Evolutionary conservation across 192 early-diverging fungal genomes (phyloP), one percentile per base, ranked within the genome.

Genomic region (Helicostylum pulchrum): DNA sequence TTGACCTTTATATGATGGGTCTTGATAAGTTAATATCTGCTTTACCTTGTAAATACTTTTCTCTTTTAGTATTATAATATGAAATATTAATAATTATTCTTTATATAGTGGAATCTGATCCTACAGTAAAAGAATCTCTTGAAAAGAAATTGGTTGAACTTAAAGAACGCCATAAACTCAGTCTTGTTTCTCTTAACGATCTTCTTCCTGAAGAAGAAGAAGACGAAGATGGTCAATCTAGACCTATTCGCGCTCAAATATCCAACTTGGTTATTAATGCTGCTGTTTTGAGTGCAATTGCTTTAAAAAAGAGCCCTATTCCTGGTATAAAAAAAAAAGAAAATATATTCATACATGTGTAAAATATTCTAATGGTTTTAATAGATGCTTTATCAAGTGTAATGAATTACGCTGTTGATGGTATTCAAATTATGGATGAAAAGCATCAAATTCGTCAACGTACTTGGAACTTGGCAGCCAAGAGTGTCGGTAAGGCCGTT

Each of bases 291-390:
- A 67, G 65, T 32, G 78, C 78, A 1, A 73, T 80, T 58, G 76
- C 76, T 3, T 65, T 82, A 19, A 82, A 82, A 66, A 79, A 82
- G 23, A 78, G 76, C 5, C 78, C 78, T 23, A 80, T 82, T 44
- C 80, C 80, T 5, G 59, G 66, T 68, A n/a, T n/a, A n/a, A 61
- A 46, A 21, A 17, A n/a, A 56, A 17, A n/a, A n/a, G n/a, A n/a
- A n/a, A n/a, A n/a, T n/a, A n/a, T n/a, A n/a, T n/a, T n/a, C n/a
- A n/a, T n/a, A n/a, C n/a, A n/a, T 32, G 31, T 9, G 11, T 34
- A 9, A 36, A 42, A 39, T 3, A 12, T 1, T 2, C 36, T 57
- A 57, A 57, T 30, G 15, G 23, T 11, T 55, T 62, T 45, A 14
- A 15, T 39, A 66, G 80, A 82, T 66, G 76, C 74, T 1, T 66